phyloP scores from a whole-genome alignment of 148 eudicot genomes.

The Amaranthus hypochondriacus region DNA sequence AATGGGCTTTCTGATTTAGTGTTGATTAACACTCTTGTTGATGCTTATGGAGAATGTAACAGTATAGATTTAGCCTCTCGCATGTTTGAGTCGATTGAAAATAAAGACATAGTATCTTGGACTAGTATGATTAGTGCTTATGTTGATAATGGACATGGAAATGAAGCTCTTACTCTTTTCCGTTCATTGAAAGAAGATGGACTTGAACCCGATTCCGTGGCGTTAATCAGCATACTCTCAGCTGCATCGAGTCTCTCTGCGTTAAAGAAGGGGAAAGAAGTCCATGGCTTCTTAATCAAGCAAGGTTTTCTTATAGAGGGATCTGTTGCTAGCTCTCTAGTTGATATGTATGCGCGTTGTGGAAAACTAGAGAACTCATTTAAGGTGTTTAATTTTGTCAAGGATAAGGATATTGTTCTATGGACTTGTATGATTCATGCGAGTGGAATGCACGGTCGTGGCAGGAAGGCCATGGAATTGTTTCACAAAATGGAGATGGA shows the following conservation, averaged over 20 bases:
- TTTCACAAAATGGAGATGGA: conserved; percentile 51
- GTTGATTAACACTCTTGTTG: conserved; percentile 51
- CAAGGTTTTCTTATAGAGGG: conserved; percentile 45
- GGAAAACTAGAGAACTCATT: conserved; percentile 53
- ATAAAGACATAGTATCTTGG: conserved; percentile 71
- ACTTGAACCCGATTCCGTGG: conserved; percentile 56
- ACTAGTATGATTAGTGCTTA: conserved; percentile 75
- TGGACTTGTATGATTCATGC: conserved; percentile 87
- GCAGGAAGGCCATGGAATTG: conserved; percentile 45
- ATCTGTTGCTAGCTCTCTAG: conserved; percentile 63
- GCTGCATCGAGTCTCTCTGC: conserved; percentile 68
- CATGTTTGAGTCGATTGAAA: conserved; percentile 44
- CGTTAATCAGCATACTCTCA: conserved; percentile 54
- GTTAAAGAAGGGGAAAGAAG: conserved; percentile 74
- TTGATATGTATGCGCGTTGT: conserved; percentile 83
- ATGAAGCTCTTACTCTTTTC: conserved; percentile 65
- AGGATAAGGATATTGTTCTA: conserved; percentile 50
- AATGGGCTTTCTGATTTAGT: conserved; percentile 51
- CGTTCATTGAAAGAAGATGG: conserved; percentile 35
- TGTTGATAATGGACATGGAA: conserved; percentile 51
- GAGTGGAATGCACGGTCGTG: conserved; percentile 74
- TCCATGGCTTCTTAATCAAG: conserved; percentile 69
- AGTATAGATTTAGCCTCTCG: conserved; percentile 42
- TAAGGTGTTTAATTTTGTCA: conserved; percentile 47
- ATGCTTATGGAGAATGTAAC: conserved; percentile 68